Percentiles rank a stretch among this genome's conserved stretches.
These are phyloP conservation scores for Mortierella sp. DNA, from an alignment of 371 early-diverging fungal genomes.

Conservation along the genomic window DNA sequence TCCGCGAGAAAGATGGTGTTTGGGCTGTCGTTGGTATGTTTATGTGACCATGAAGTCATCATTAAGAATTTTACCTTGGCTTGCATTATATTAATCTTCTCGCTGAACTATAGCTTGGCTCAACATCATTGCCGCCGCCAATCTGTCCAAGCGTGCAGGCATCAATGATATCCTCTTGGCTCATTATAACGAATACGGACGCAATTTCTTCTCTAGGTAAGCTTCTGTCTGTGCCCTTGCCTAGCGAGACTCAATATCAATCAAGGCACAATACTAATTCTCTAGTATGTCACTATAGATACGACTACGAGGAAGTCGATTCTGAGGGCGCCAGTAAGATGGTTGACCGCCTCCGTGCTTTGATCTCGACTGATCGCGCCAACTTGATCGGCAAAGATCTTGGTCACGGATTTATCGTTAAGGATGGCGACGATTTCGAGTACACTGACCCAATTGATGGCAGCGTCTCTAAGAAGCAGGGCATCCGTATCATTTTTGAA, in stretches of 20 bases:
- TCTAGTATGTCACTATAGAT: constrained; percentile 57
- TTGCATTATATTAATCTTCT: not conserved
- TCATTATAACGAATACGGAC: constrained; percentile 90
- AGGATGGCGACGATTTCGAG: constrained; percentile 87
- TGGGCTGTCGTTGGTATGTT: constrained; percentile 87
- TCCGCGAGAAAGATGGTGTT: constrained; percentile 98
- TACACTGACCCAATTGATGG: constrained; percentile 96
- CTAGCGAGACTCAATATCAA: not conserved
- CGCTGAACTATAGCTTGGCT: constrained; percentile 83
- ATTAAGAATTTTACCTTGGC: not conserved
- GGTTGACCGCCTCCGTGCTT: constrained; percentile 76
- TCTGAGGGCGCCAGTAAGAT: constrained; percentile 82
- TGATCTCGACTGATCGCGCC: constrained; percentile 60
- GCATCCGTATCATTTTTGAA: constrained; percentile 89
- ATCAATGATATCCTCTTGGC: constrained; percentile 84
- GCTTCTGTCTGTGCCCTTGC: not conserved
- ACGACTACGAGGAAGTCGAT: constrained; percentile 98
- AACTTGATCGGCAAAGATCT: constrained; percentile 70
- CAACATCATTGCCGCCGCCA: constrained; percentile 88
- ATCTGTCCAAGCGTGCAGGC: constrained; percentile 64
- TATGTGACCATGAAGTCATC: not conserved
- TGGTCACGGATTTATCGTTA: constrained; percentile 73
- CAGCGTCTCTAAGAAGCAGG: constrained; percentile 90
- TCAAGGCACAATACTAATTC: not conserved
- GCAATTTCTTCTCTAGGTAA: constrained; percentile 95